Evolutionary conservation across 2,329 filamentous ascomycete genomes (phyloP).

Genomic region (Sordariomycetes sp.): DNA sequence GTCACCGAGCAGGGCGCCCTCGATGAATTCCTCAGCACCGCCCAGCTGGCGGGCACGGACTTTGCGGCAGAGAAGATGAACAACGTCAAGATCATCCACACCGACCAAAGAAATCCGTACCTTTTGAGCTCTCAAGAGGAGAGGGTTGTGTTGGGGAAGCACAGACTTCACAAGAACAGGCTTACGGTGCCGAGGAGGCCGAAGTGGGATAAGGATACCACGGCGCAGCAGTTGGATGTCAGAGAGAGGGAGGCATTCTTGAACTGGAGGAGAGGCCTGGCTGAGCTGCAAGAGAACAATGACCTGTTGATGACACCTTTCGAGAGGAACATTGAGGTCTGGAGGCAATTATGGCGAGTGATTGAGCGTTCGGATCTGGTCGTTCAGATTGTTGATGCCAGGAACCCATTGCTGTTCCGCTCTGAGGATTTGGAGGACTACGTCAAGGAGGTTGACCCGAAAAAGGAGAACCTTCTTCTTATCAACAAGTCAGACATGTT

Average conservation of each 20-base stretch:
- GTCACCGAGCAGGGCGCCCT: conserved; percentile 94
- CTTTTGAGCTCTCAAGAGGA: conserved; percentile 81
- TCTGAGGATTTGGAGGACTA: conserved; percentile 90
- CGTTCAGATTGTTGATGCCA: conserved; percentile 95
- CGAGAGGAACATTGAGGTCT: conserved; percentile 93
- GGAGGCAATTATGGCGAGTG: conserved; percentile 95
- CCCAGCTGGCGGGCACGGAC: conserved; percentile 94
- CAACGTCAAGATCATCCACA: conserved; percentile 97
- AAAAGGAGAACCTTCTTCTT: conserved; percentile 83
- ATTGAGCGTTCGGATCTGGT: conserved; percentile 93
- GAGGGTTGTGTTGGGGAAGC: conserved; percentile 66
- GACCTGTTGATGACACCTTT: conserved; percentile 97
- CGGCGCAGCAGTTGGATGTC: conserved; percentile 69
- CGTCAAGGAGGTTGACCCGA: conserved; percentile 82
- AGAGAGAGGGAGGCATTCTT: conserved; percentile 74
- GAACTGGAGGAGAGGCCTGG: conserved; percentile 81
- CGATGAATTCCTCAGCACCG: conserved; percentile 93
- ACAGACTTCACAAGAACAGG: conserved; percentile 67
- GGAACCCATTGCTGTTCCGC: conserved; percentile 88
- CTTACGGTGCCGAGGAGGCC: conserved; percentile 87
- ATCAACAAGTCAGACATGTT: conserved; percentile 99
- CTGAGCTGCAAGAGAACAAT: conserved; percentile 87
- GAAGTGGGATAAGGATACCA: conserved; percentile 79
- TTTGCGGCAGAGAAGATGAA: conserved; percentile 99
- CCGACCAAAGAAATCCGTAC: conserved; percentile 92